These are phyloP conservation scores for Amphicarpaea edgeworthii DNA, from an alignment of 306 rosid species.

Conservation along the genomic window DNA sequence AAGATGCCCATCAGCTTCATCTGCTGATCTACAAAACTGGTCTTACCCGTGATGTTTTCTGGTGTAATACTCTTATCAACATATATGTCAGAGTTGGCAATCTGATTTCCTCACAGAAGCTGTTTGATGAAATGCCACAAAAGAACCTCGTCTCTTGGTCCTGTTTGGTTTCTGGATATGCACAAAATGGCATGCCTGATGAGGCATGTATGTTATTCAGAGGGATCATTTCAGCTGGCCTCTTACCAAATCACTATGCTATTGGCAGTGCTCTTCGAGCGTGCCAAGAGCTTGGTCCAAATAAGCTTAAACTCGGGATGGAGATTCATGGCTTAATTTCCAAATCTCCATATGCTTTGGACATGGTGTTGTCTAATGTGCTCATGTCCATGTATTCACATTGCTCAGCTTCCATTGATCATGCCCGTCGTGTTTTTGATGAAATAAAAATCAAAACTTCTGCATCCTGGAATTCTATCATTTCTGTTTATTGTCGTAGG, in stretches of 20 bases:
- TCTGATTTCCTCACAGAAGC: conserved; percentile 59
- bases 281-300: conserved; percentile 65
- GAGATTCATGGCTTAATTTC: conserved; percentile 73
- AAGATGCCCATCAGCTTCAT: conserved; percentile 75
- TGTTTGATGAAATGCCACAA: conserved; percentile 79
- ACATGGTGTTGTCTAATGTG: conserved; percentile 71
- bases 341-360: conserved; percentile 59
- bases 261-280: conserved; percentile 82
- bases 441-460: conserved; percentile 60
- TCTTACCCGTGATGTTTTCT: conserved; percentile 63
- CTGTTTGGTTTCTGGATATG: conserved; percentile 77
- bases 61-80: conserved; percentile 77
- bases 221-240: conserved; percentile 58
- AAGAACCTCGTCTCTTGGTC: conserved; percentile 84
- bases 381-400: conserved; percentile 82
- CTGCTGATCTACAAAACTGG: conserved; percentile 69
- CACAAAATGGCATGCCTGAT: conserved; percentile 62
- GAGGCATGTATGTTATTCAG: conserved; percentile 73
- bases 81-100: conserved; percentile 58
- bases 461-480: conserved; percentile 83
- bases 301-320: conserved; percentile 65
- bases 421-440: conserved; percentile 70
- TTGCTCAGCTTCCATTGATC: conserved; percentile 58
- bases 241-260: conserved; percentile 70
- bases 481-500: conserved; percentile 76